phyloP scores from a whole-genome alignment of 345 rosid genomes.

The Eucalyptus polybractea region DNA sequence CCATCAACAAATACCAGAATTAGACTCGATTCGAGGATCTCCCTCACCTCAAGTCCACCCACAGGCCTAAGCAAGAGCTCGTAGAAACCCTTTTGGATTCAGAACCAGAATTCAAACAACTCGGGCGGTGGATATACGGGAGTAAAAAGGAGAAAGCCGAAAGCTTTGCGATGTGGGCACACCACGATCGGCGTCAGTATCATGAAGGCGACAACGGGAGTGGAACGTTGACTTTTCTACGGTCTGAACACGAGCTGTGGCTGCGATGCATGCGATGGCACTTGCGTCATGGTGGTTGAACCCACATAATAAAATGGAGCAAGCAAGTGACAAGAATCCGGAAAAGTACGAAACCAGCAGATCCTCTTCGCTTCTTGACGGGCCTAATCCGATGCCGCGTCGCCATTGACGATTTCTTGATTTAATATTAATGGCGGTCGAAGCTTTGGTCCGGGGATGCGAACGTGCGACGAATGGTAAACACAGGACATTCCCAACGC shows the following conservation, averaged over 20 bases:
- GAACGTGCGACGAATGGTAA: neutral
- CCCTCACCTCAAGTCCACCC: neutral
- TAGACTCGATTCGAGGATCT: neutral
- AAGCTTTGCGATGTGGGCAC: neutral
- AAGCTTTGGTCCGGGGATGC: neutral
- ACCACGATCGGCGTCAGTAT: neutral
- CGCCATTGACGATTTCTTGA: neutral
- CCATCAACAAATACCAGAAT: neutral
- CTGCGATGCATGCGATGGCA: neutral
- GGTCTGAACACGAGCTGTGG: neutral
- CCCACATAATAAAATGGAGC: neutral
- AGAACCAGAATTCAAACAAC: neutral
- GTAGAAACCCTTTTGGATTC: neutral
- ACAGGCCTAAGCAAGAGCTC: neutral
- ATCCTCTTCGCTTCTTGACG: neutral
- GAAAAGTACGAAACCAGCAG: neutral
- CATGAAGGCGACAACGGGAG: neutral
- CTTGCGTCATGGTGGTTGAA: neutral
- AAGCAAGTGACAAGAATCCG: neutral
- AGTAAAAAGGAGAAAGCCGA: neutral
- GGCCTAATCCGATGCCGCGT: neutral
- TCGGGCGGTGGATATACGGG: neutral
- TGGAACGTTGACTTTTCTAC: neutral
- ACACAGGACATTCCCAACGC: neutral
- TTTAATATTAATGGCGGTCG: neutral